Conservation (phyloP, 75 land plant genomes). For the Picea sitchensis region DNA sequence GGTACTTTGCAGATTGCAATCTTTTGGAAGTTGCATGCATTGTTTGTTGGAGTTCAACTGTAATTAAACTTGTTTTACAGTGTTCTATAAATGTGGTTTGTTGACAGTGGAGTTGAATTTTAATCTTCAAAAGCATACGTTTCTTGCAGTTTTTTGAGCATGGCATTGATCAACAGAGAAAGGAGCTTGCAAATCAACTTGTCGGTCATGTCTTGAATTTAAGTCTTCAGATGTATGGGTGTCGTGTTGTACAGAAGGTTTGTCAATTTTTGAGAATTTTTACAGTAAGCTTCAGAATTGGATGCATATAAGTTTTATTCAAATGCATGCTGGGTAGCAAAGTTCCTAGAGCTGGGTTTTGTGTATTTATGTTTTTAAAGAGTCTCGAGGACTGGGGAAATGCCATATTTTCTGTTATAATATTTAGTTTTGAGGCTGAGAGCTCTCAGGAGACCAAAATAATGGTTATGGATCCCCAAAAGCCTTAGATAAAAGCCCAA, state of each 20-base stretch:
- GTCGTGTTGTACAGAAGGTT: slow-evolving; percentile 99
- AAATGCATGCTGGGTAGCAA: neutral
- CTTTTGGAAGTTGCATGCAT: neutral
- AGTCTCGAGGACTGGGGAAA: neutral
- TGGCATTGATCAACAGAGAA: slow-evolving; percentile 82
- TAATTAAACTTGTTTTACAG: neutral
- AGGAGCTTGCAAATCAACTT: slow-evolving; percentile 80
- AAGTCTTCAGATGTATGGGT: slow-evolving; percentile 99
- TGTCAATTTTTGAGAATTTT: neutral
- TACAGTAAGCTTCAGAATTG: neutral
- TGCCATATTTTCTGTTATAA: neutral
- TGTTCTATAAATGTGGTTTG: neutral
- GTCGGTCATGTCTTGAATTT: slow-evolving; percentile 61
- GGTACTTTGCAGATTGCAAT: neutral
- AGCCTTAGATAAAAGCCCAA: too few relatives aligned
- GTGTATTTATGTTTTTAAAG: neutral
- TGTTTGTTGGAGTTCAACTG: neutral
- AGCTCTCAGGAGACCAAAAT: too few relatives aligned
- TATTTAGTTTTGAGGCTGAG: neutral
- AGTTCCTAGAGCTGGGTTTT: neutral
- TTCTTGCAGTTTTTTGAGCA: slow-evolving; percentile 87
- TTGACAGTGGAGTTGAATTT: neutral
- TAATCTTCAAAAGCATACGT: neutral
- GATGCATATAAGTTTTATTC: neutral
- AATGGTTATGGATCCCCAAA: too few relatives aligned